These are phyloP conservation scores for Microascus cirrosus DNA, from an alignment of 2,329 filamentous ascomycete species.

Conservation along the genomic window DNA sequence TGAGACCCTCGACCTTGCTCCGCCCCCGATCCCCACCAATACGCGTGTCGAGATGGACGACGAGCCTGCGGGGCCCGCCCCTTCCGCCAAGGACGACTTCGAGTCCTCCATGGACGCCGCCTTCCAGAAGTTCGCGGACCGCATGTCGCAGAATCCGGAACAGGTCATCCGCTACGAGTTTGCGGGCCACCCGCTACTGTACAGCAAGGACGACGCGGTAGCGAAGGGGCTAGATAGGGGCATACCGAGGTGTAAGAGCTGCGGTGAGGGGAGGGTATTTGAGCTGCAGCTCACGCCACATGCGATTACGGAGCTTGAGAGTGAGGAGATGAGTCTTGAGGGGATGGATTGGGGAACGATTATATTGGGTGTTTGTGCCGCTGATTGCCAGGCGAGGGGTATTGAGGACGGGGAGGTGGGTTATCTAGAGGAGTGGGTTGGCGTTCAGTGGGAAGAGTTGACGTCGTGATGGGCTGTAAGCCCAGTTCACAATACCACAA, in stretches of 20 bases:
- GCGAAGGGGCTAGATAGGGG: slow-evolving; percentile 49
- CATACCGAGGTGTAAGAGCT: slow-evolving; percentile 68
- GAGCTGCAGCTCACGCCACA: slow-evolving; percentile 90
- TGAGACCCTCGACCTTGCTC: slow-evolving; percentile 63
- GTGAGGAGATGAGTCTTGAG: slow-evolving; percentile 57
- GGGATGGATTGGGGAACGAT: slow-evolving; percentile 99
- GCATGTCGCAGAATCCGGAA: slow-evolving; percentile 69
- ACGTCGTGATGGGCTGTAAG: slow-evolving; percentile 16
- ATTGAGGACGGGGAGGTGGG: slow-evolving; percentile 52
- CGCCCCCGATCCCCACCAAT: slow-evolving; percentile 38
- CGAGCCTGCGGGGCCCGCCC: slow-evolving; percentile 17
- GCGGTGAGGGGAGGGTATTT: slow-evolving; percentile 66
- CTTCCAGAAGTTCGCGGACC: slow-evolving; percentile 72
- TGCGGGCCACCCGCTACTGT: slow-evolving; percentile 62
- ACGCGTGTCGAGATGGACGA: slow-evolving; percentile 36
- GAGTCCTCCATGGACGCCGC: slow-evolving; percentile 64
- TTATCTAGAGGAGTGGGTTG: slow-evolving; percentile 93
- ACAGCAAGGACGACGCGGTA: slow-evolving; percentile 65
- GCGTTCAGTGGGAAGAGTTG: slow-evolving; percentile 93
- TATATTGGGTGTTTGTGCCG: slow-evolving; percentile 72
- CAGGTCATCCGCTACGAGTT: slow-evolving; percentile 77
- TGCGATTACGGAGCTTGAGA: slow-evolving; percentile 80
- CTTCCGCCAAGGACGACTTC: slow-evolving; percentile 46
- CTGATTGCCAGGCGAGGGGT: slow-evolving; percentile 58
- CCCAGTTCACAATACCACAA: background rate